Percentiles rank a stretch among this genome's conserved stretches.
phyloP scores from a whole-genome alignment of 177 flowering plant genomes.

The Vitis hybrid region DNA sequence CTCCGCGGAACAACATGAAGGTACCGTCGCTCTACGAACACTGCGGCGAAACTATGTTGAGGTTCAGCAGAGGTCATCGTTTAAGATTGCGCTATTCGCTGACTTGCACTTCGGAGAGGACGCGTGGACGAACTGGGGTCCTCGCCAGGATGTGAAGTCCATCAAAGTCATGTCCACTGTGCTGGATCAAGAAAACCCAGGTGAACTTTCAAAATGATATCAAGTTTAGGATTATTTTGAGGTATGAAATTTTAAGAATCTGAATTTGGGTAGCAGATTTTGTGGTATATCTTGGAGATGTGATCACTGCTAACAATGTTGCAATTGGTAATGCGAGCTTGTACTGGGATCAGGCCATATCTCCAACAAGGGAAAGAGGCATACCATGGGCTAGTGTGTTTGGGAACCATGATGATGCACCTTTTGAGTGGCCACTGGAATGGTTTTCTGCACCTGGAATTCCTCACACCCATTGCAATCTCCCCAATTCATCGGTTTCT shows the following conservation, averaged over 20 bases:
- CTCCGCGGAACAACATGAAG: background rate
- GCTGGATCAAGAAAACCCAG: conserved; percentile 70
- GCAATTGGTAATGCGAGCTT: conserved; percentile 68
- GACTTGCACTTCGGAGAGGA: conserved; percentile 90
- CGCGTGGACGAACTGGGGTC: conserved; percentile 93
- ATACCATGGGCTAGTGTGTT: conserved; percentile 79
- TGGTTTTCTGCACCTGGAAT: conserved; percentile 78
- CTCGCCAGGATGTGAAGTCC: conserved; percentile 70
- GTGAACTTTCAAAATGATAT: conserved; percentile 22
- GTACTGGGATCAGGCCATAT: conserved; percentile 80
- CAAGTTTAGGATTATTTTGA: background rate
- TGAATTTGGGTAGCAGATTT: conserved; percentile 46
- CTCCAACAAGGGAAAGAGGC: conserved; percentile 60
- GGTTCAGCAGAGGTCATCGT: conserved; percentile 32
- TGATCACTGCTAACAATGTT: conserved; percentile 81
- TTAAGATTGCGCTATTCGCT: conserved; percentile 76
- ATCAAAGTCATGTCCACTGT: conserved; percentile 63
- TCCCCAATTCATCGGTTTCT: conserved; percentile 16
- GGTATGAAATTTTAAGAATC: background rate
- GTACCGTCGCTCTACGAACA: conserved; percentile 9
- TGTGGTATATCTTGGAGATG: conserved; percentile 85
- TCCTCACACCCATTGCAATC: conserved; percentile 53
- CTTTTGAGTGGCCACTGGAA: conserved; percentile 73
- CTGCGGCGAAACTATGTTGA: conserved; percentile 21
- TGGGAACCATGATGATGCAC: conserved; percentile 81